Evolutionary conservation across 306 rosid genomes (phyloP).

Genomic region (Vigna hirtella): DNA sequence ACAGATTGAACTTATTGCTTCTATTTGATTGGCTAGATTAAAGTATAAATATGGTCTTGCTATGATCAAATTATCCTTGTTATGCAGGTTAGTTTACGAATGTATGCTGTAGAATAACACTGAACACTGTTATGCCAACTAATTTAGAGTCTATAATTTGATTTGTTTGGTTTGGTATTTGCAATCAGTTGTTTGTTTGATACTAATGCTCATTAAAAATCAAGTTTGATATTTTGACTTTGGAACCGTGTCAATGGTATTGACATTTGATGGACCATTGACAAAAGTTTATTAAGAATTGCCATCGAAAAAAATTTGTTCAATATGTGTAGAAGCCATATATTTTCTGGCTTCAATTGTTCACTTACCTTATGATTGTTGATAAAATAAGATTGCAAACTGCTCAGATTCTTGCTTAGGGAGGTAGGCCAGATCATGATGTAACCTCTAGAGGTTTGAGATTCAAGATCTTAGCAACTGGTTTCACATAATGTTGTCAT

Average conservation of each 20-base stretch:
- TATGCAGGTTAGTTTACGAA: constrained; percentile 22
- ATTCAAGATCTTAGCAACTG: constrained; percentile 29
- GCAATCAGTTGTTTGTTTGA: constrained; percentile 10
- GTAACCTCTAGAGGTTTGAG: constrained; percentile 37
- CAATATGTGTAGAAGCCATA: constrained; percentile 10
- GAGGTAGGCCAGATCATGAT: constrained; percentile 37
- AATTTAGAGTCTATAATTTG: constrained; percentile 25
- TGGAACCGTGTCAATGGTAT: background rate
- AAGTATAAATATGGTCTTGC: background rate
- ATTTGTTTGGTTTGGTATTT: constrained; percentile 26
- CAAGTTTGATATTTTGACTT: background rate
- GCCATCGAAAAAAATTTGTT: constrained; percentile 16
- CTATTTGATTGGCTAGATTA: background rate
- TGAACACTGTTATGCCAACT: constrained; percentile 23
- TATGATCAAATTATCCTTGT: constrained; percentile 4
- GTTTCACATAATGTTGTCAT: constrained; percentile 31
- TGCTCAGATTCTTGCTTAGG: constrained; percentile 28
- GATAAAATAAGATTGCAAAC: constrained; percentile 34
- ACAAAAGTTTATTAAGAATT: constrained; percentile 2
- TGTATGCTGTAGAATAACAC: constrained; percentile 29
- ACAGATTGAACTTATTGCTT: constrained; percentile 2
- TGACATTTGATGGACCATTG: constrained; percentile 10
- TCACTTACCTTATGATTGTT: constrained; percentile 27
- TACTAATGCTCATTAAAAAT: constrained; percentile 22
- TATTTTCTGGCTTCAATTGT: constrained; percentile 34